Percentiles rank a stretch among this genome's conserved stretches.
Evolutionary conservation across 306 rosid species (phyloP).

Genomic region (Abrus pulchellus): DNA sequence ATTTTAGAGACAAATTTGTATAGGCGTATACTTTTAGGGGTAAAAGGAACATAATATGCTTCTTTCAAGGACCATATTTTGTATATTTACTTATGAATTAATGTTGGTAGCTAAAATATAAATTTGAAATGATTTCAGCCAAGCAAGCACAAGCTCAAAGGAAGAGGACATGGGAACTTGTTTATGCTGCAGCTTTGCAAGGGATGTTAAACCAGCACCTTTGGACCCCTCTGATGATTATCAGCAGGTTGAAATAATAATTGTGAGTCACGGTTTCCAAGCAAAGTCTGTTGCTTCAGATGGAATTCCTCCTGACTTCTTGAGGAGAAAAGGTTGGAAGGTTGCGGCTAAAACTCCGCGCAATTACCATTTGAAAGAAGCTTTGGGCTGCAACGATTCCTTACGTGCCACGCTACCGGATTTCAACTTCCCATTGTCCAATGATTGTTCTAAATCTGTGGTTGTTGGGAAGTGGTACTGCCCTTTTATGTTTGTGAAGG

Average conservation of each 20-base stretch:
- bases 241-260: conserved; percentile 52
- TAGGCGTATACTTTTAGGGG: no score
- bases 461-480: conserved; percentile 64
- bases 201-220: conserved; percentile 42
- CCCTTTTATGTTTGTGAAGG: conserved; percentile 65
- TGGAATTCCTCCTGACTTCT: conserved; percentile 54
- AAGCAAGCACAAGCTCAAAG: conserved; percentile 57
- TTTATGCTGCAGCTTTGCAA: background rate
- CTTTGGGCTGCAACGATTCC: conserved; percentile 53
- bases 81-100: background rate
- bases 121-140: conserved; percentile 36
- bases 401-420: conserved; percentile 54
- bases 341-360: conserved; percentile 26
- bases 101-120: background rate
- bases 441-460: conserved; percentile 33
- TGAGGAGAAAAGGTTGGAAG: conserved; percentile 53
- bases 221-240: conserved; percentile 48
- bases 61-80: no score
- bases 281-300: conserved; percentile 52
- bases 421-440: conserved; percentile 41
- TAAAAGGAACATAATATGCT: no score
- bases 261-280: conserved; percentile 21
- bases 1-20: no score
- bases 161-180: conserved; percentile 49
- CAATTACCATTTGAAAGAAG: conserved; percentile 53